phyloP scores from a whole-genome alignment of 164 flowering plant species.

The Sextonia rubra region DNA sequence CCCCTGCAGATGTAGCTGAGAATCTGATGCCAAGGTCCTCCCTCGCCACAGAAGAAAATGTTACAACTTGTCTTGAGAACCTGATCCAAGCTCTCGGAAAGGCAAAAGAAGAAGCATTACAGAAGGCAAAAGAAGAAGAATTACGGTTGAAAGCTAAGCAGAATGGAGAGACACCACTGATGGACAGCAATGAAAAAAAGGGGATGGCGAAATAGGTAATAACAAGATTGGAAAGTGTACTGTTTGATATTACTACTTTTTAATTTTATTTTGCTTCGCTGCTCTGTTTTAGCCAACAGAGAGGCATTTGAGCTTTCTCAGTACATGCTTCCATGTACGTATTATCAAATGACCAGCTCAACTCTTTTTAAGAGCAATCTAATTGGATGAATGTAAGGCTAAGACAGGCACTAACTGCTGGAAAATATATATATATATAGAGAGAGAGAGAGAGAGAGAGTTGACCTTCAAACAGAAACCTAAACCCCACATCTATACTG shows the following conservation, averaged over 20 bases:
- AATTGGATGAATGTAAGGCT: background rate
- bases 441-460: background rate
- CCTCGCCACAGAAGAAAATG: slow-evolving; percentile 12
- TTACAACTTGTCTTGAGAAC: slow-evolving; percentile 24
- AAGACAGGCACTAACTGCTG: background rate
- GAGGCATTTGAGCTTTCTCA: background rate
- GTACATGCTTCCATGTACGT: background rate
- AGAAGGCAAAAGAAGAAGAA: slow-evolving; percentile 7
- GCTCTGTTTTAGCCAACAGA: background rate
- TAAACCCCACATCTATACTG: background rate
- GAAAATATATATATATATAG: no score
- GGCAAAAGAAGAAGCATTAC: slow-evolving; percentile 22
- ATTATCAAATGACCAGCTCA: background rate
- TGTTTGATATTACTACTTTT: background rate
- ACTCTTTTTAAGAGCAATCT: background rate
- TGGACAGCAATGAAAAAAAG: background rate
- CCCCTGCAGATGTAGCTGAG: slow-evolving; percentile 69
- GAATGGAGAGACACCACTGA: background rate
- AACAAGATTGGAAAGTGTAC: background rate
- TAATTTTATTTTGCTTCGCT: background rate
- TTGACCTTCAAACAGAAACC: background rate
- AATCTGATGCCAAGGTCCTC: slow-evolving; percentile 49
- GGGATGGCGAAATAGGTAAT: background rate
- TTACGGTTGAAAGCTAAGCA: background rate
- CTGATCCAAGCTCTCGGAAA: slow-evolving; percentile 40